Conservation (phyloP, 257 asterid genomes). For the Nemophila menziesii region DNA sequence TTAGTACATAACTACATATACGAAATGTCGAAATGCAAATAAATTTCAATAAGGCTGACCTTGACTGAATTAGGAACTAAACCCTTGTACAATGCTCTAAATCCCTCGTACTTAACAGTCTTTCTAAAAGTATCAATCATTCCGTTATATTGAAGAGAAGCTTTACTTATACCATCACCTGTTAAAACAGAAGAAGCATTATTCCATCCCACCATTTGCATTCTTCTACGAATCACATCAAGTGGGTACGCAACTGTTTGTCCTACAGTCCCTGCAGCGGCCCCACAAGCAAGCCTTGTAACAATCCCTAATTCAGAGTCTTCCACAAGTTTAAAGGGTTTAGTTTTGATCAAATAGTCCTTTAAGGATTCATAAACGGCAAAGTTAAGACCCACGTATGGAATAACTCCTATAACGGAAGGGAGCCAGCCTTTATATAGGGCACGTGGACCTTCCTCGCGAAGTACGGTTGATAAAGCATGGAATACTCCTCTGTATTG, state of each 20-base stretch:
- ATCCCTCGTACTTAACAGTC: conserved; percentile 80
- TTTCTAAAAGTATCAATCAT: conserved; percentile 95
- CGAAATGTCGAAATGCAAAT: neutral
- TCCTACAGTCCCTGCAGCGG: conserved; percentile 93
- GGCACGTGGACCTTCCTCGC: conserved; percentile 96
- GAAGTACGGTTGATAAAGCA: conserved; percentile 90
- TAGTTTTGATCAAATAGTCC: conserved; percentile 67
- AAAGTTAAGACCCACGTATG: conserved; percentile 95
- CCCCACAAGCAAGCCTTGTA: conserved; percentile 90
- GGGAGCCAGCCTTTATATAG: conserved; percentile 99
- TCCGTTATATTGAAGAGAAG: conserved; percentile 65
- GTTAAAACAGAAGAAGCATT: conserved; percentile 70
- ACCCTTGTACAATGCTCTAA: conserved; percentile 89
- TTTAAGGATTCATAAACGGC: conserved; percentile 94
- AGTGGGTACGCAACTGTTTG: conserved; percentile 98
- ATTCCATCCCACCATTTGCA: conserved; percentile 99
- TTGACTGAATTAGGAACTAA: conserved; percentile 93
- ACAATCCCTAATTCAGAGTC: conserved; percentile 73
- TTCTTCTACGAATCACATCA: conserved; percentile 89
- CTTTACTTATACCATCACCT: conserved; percentile 70
- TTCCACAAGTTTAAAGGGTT: conserved; percentile 54
- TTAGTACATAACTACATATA: too few species aligned
- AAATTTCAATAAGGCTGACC: conserved; percentile 35
- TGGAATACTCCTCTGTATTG: conserved; percentile 93
- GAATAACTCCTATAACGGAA: conserved; percentile 94